These are phyloP conservation scores for Lobulomyces angularis DNA, from an alignment of 192 early-diverging fungal genomes.

Conservation along the genomic window DNA sequence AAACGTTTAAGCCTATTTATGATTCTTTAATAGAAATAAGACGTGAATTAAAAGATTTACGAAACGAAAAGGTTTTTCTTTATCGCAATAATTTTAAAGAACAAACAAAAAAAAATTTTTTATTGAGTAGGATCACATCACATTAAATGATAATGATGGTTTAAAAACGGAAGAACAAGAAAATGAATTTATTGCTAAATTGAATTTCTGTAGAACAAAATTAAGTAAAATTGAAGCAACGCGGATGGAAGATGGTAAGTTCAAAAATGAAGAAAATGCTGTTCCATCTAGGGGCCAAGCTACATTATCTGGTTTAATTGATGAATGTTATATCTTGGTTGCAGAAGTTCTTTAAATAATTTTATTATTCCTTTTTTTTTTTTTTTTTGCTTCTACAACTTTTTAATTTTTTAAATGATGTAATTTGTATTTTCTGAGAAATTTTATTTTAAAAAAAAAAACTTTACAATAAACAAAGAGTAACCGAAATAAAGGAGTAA, in stretches of 20 bases:
- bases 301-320: conserved; percentile 7
- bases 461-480: no score
- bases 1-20: no score
- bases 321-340: conserved; percentile 16
- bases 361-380: no score
- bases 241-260: conserved; percentile 14
- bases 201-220: conserved; percentile 1
- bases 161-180: conserved; percentile 3
- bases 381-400: no score
- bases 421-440: no score
- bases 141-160: no score
- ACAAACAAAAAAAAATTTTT: background rate
- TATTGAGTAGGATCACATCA: background rate
- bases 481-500: no score
- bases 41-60: background rate
- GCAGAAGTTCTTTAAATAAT: no score
- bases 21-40: conserved; percentile 6
- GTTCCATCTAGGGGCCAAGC: conserved; percentile 8
- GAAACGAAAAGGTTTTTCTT: background rate
- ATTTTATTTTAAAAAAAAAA: no score
- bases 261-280: conserved; percentile 13
- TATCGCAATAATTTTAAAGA: background rate
- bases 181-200: background rate
- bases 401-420: no score
- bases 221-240: conserved; percentile 12